Conservation (phyloP, 371 early-diverging fungal species). For the Mucor irregularis region DNA sequence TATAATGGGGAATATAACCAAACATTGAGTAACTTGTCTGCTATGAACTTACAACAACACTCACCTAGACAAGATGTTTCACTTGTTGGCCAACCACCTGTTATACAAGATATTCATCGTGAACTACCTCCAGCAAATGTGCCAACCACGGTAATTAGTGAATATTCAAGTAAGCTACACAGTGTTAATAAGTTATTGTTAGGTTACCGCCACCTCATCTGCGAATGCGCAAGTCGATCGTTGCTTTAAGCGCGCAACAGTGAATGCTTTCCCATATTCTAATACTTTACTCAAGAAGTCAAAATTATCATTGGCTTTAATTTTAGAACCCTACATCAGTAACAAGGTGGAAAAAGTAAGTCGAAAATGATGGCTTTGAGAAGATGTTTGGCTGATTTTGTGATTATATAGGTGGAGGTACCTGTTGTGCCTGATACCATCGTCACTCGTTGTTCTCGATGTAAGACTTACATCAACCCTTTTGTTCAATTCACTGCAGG, state of each 20-base stretch:
- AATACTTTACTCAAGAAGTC: conserved; percentile 65
- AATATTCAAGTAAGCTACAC: not conserved
- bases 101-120: conserved; percentile 45
- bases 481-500: conserved; percentile 81
- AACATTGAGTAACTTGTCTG: conserved; percentile 24
- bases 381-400: not conserved
- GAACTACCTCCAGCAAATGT: conserved; percentile 47
- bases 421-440: conserved; percentile 70
- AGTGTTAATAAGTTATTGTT: too few species aligned
- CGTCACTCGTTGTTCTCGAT: conserved; percentile 82
- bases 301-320: conserved; percentile 74
- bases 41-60: conserved; percentile 20
- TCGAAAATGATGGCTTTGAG: conserved; percentile 3
- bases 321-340: conserved; percentile 70
- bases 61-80: conserved; percentile 29
- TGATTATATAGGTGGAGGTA: conserved; percentile 43
- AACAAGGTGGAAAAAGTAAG: conserved; percentile 47
- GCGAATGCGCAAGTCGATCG: conserved; percentile 69
- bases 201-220: conserved; percentile 73
- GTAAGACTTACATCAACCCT: conserved; percentile 87
- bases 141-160: conserved; percentile 53
- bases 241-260: conserved; percentile 79
- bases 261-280: conserved; percentile 73
- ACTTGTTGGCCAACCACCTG: conserved; percentile 56
- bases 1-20: conserved; percentile 13